These are phyloP conservation scores for Kodamaea fukazawae DNA, from an alignment of 805 yeast species.

Conservation along the genomic window DNA sequence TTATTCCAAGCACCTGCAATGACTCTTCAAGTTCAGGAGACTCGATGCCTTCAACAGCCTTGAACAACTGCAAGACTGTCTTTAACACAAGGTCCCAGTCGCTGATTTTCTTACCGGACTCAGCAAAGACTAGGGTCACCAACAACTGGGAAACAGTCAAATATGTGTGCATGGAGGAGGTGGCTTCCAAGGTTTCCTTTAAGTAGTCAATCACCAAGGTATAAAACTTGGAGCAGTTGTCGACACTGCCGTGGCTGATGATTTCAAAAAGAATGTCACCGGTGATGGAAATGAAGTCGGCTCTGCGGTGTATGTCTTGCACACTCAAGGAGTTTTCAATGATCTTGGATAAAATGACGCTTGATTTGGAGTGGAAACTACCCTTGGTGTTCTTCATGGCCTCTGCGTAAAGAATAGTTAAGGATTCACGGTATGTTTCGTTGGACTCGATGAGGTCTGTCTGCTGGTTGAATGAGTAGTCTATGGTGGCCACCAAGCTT, in stretches of 20 bases:
- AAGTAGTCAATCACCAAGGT: slow-evolving; percentile 23
- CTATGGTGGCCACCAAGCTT: slow-evolving; percentile 46
- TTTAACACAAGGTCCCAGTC: slow-evolving; percentile 45
- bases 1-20: slow-evolving; percentile 45
- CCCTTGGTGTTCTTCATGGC: slow-evolving; percentile 70
- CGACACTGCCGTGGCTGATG: slow-evolving; percentile 50
- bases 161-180: slow-evolving; percentile 4
- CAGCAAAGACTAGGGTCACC: slow-evolving; percentile 56
- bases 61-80: slow-evolving; percentile 20
- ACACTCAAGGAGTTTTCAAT: slow-evolving; percentile 30
- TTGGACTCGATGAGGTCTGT: slow-evolving; percentile 31
- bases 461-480: slow-evolving; percentile 38
- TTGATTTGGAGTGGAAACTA: slow-evolving; percentile 71
- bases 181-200: slow-evolving; percentile 12
- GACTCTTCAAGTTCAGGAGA: slow-evolving; percentile 20
- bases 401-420: slow-evolving; percentile 65
- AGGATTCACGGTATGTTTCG: slow-evolving; percentile 52
- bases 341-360: slow-evolving; percentile 45
- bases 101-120: slow-evolving; percentile 62
- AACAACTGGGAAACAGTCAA: slow-evolving; percentile 37
- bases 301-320: slow-evolving; percentile 7
- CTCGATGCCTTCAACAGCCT: slow-evolving; percentile 13
- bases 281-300: slow-evolving; percentile 28
- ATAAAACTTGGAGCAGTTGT: slow-evolving; percentile 48
- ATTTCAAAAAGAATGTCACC: slow-evolving; percentile 58